A percentile compares a stretch with the other conserved stretches of the same genome.
phyloP scores from a whole-genome alignment of 2,329 filamentous ascomycete species.

The Diaporthe sp. region DNA sequence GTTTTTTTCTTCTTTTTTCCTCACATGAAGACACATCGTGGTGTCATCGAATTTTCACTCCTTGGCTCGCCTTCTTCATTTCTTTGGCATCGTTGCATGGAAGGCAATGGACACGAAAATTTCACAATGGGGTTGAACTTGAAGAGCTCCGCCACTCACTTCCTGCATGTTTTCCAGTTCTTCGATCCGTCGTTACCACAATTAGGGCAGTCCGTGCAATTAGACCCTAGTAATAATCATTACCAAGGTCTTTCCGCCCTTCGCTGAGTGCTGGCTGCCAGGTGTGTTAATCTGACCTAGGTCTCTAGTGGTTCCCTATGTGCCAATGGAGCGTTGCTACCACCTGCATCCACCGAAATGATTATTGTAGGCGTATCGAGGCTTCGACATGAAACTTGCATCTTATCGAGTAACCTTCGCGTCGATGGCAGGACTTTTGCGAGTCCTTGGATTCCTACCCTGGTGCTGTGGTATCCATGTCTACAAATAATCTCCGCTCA shows the following conservation, averaged over 20 bases:
- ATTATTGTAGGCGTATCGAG: too few relatives aligned
- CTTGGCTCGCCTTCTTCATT: too few relatives aligned
- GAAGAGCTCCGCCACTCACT: not conserved
- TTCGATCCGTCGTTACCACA: not conserved
- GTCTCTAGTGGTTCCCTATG: not conserved
- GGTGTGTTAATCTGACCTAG: not conserved
- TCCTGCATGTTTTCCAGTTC: not conserved
- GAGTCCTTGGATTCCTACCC: not conserved
- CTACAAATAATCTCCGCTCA: not conserved
- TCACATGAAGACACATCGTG: rapidly evolving
- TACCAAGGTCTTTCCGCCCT: not conserved
- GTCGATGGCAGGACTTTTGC: not conserved
- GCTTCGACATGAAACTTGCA: not conserved
- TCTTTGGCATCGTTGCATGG: not conserved
- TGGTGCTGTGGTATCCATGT: not conserved
- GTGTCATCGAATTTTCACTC: not conserved
- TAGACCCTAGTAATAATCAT: not conserved
- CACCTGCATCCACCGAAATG: too few relatives aligned
- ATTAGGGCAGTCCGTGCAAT: not conserved
- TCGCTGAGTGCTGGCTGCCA: not conserved
- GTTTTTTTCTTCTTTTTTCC: too few relatives aligned
- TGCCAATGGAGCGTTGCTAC: not conserved
- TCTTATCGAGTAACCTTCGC: not conserved
- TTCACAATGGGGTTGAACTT: too few relatives aligned
- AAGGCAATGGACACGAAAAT: too few relatives aligned